These are phyloP conservation scores for Ammopiptanthus mongolicus DNA, from an alignment of 306 rosid genomes.

Conservation along the genomic window DNA sequence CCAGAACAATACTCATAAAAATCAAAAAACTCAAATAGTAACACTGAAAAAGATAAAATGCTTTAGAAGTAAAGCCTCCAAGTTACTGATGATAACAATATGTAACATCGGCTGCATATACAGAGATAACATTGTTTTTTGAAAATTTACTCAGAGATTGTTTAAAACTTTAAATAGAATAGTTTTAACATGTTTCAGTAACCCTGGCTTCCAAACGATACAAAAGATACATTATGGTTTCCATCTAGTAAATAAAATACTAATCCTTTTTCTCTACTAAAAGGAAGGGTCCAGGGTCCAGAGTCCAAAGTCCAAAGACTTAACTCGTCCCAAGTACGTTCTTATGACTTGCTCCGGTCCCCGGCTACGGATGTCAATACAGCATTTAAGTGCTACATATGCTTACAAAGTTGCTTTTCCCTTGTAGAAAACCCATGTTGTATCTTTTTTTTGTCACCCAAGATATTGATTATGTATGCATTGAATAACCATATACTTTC, in stretches of 20 bases:
- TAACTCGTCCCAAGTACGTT: neutral
- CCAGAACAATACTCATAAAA: slow-evolving; percentile 20
- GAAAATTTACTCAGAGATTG: neutral
- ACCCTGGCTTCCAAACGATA: neutral
- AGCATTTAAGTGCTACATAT: slow-evolving; percentile 18
- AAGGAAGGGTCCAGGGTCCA: neutral
- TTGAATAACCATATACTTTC: neutral
- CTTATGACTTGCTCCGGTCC: neutral
- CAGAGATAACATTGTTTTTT: slow-evolving; percentile 1
- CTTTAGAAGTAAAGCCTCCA: neutral
- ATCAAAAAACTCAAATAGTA: slow-evolving; percentile 11
- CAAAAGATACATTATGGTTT: neutral
- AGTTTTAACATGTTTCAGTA: slow-evolving; percentile 4
- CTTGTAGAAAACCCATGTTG: neutral
- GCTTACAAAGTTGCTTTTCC: neutral
- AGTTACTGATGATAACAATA: slow-evolving; percentile 4
- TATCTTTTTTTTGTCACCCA: neutral
- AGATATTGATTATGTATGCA: neutral
- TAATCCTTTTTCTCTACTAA: neutral
- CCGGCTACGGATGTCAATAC: neutral
- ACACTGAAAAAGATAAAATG: slow-evolving; percentile 20
- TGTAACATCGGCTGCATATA: neutral
- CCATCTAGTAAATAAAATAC: slow-evolving; percentile 8
- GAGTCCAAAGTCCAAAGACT: neutral
- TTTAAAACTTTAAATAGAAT: neutral